These are phyloP conservation scores for Candida peoriensis DNA, from an alignment of 805 yeast genomes.

Conservation along the genomic window DNA sequence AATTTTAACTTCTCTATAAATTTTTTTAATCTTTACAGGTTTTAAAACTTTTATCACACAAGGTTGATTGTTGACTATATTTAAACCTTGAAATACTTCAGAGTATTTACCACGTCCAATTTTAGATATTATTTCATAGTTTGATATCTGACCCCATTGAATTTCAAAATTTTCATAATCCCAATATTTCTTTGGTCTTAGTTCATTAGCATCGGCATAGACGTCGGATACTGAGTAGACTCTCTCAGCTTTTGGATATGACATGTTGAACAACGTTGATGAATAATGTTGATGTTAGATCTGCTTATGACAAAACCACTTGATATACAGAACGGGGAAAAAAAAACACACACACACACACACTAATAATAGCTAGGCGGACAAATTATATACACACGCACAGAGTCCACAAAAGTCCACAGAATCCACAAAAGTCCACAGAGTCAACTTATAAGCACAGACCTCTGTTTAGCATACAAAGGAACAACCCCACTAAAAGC, in stretches of 20 bases:
- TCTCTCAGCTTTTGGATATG: constrained; percentile 24
- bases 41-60: constrained; percentile 87
- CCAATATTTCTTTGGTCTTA: constrained; percentile 73
- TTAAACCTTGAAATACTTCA: constrained; percentile 88
- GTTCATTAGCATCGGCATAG: constrained; percentile 68
- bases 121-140: constrained; percentile 75
- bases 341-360: no score
- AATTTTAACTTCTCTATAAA: constrained; percentile 83
- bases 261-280: no score
- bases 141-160: constrained; percentile 54
- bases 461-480: no score
- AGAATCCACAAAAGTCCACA: no score
- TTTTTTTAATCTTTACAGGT: constrained; percentile 90
- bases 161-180: constrained; percentile 70
- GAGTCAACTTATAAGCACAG: no score
- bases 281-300: background rate
- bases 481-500: no score
- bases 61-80: constrained; percentile 52
- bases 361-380: no score
- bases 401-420: no score
- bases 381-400: background rate
- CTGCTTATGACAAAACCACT: no score
- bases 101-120: constrained; percentile 93
- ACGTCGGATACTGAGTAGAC: constrained; percentile 51
- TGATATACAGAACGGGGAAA: no score